Conservation (phyloP, 2,329 filamentous ascomycete genomes). For the Cylindrodendrum hubeiense region DNA sequence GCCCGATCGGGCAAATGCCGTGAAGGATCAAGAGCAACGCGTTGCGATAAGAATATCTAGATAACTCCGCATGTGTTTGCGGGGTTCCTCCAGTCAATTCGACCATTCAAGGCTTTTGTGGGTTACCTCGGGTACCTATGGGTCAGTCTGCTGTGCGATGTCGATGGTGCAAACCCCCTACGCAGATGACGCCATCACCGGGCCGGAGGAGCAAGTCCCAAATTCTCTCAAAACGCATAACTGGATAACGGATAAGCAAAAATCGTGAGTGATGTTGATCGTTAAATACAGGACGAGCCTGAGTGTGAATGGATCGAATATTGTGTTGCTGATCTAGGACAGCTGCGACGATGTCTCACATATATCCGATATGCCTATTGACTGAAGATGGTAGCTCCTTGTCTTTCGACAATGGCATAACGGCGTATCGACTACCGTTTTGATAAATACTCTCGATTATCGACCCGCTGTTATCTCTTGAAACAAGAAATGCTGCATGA, state of each 20-base stretch:
- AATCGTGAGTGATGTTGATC: not conserved
- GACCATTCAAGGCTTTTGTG: not conserved
- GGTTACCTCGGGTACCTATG: slow-evolving; percentile 2
- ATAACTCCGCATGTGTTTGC: slow-evolving; percentile 15
- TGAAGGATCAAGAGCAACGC: not conserved
- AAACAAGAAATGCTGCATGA: no score
- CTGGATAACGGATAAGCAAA: not conserved
- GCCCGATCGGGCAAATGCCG: not conserved
- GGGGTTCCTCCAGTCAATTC: slow-evolving; percentile 17
- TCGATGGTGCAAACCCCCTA: slow-evolving; percentile 41
- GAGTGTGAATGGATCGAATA: not conserved
- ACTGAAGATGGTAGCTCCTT: no score
- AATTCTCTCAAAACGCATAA: not conserved
- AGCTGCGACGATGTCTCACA: no score
- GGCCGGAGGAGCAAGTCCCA: slow-evolving; percentile 9
- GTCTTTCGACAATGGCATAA: no score
- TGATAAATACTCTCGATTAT: no score
- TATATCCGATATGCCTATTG: no score
- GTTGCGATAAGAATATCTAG: slow-evolving; percentile 15
- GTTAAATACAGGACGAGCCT: not conserved
- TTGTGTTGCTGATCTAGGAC: not conserved
- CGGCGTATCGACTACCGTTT: no score
- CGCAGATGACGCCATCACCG: slow-evolving; percentile 40
- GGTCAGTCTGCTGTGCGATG: slow-evolving; percentile 6
- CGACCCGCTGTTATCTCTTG: no score